Evolutionary conservation across 805 yeast genomes (phyloP).

Genomic region (Wickerhamomyces chaumierensis): DNA sequence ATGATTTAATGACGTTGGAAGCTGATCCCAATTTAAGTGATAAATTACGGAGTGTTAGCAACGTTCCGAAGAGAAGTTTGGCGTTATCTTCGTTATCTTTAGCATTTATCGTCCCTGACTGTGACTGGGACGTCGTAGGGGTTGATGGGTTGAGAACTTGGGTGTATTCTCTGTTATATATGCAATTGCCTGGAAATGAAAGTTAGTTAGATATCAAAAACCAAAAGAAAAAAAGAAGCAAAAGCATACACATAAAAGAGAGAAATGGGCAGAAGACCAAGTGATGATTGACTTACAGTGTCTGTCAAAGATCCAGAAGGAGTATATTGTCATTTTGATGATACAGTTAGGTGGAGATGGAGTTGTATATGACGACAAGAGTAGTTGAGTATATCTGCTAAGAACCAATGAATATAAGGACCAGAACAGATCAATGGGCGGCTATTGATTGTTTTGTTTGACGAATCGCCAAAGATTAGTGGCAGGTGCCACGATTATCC

Average conservation of each 20-base stretch:
- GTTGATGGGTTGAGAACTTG: conserved; percentile 12
- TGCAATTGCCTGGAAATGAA: conserved; percentile 58
- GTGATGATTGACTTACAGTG: conserved; percentile 45
- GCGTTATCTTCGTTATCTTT: conserved; percentile 60
- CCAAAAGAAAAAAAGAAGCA: too few species aligned
- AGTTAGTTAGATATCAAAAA: too few species aligned
- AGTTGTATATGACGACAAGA: too few species aligned
- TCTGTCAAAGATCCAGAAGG: conserved; percentile 85
- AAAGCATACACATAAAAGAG: too few species aligned
- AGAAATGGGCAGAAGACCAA: background rate
- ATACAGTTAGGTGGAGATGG: background rate
- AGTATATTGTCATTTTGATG: conserved; percentile 50
- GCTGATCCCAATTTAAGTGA: conserved; percentile 25
- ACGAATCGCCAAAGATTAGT: too few species aligned
- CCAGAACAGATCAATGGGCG: too few species aligned
- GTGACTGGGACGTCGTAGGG: background rate
- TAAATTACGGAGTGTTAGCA: conserved; percentile 69
- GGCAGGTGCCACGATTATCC: too few species aligned
- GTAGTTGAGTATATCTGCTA: too few species aligned
- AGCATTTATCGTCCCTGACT: conserved; percentile 32
- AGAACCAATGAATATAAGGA: too few species aligned
- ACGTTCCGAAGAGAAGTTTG: conserved; percentile 75
- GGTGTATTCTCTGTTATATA: conserved; percentile 68
- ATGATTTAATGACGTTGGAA: conserved; percentile 32
- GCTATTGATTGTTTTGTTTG: too few species aligned